Conservation (phyloP, 768 basidiomycete genomes). For the Sarcomyxa edulis region DNA sequence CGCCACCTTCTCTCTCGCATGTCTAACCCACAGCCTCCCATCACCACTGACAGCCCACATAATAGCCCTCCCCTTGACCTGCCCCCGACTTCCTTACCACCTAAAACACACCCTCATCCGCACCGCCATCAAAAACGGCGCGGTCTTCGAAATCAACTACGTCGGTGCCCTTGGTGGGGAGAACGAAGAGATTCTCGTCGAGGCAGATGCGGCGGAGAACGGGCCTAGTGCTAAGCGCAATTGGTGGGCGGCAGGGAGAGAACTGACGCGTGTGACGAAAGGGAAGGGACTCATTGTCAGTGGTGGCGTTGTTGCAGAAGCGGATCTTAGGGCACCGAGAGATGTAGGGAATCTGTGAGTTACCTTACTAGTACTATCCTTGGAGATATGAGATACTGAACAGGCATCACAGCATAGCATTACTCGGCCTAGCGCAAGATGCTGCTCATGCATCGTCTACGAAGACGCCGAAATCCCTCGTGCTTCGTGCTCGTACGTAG, state of each 20-base stretch:
- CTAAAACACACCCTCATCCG: conserved; percentile 82
- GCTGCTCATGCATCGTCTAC: conserved; percentile 58
- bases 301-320: conserved; percentile 55
- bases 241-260: conserved; percentile 80
- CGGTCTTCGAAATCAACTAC: conserved; percentile 78
- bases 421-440: conserved; percentile 69
- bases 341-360: conserved; percentile 77
- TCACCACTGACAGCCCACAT: conserved; percentile 76
- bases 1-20: conserved; percentile 70
- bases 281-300: conserved; percentile 74
- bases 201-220: conserved; percentile 46
- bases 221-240: conserved; percentile 61
- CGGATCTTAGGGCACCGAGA: conserved; percentile 63
- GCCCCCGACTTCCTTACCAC: conserved; percentile 73
- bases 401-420: conserved; percentile 42
- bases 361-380: background rate
- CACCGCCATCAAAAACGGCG: conserved; percentile 77
- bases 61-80: conserved; percentile 72
- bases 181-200: conserved; percentile 37
- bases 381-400: too few species aligned
- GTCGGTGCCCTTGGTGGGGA: conserved; percentile 68
- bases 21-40: conserved; percentile 73
- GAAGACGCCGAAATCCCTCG: conserved; percentile 56
- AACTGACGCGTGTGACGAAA: conserved; percentile 75
- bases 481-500: conserved; percentile 67